phyloP scores from a whole-genome alignment of 352 stramenopile species.

The Thraustochytrium sp. region DNA sequence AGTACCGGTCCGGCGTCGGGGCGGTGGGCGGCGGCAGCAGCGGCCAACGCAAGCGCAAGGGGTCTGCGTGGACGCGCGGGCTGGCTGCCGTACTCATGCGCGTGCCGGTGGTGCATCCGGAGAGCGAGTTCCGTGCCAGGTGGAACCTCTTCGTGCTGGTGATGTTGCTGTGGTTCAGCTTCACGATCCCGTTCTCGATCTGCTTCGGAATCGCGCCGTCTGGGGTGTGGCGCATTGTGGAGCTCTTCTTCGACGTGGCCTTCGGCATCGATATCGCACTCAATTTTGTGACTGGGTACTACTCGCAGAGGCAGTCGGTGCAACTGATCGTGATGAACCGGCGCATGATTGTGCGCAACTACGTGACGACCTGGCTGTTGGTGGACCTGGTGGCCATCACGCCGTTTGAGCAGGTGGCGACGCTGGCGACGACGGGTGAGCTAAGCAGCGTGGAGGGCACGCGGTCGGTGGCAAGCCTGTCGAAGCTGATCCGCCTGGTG shows the following conservation, averaged over 20 bases:
- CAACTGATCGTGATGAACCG: slow-evolving; percentile 33
- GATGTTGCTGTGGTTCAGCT: slow-evolving; percentile 38
- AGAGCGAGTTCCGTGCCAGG: background rate
- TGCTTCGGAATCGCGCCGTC: slow-evolving; percentile 4
- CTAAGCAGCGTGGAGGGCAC: background rate
- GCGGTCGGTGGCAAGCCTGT: slow-evolving; percentile 10
- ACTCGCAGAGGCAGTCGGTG: background rate
- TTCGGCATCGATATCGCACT: slow-evolving; percentile 43
- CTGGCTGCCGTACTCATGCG: background rate
- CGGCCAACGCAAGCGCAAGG: background rate
- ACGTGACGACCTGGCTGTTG: slow-evolving; percentile 44
- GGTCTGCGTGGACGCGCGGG: background rate
- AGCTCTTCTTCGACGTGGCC: slow-evolving; percentile 26
- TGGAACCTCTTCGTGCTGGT: slow-evolving; percentile 18
- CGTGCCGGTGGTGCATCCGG: background rate
- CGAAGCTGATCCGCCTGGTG: slow-evolving; percentile 44
- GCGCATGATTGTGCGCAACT: slow-evolving; percentile 34
- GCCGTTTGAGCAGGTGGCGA: slow-evolving; percentile 42
- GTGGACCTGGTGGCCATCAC: slow-evolving; percentile 46
- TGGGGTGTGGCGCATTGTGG: background rate
- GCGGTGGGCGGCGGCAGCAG: background rate
- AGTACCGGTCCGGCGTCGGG: too few relatives aligned
- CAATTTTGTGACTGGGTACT: slow-evolving; percentile 48
- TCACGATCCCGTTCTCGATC: slow-evolving; percentile 30
- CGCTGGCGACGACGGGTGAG: background rate